These are phyloP conservation scores for Lolium perenne DNA, from an alignment of 176 grass and related monocot genomes.

Conservation along the genomic window DNA sequence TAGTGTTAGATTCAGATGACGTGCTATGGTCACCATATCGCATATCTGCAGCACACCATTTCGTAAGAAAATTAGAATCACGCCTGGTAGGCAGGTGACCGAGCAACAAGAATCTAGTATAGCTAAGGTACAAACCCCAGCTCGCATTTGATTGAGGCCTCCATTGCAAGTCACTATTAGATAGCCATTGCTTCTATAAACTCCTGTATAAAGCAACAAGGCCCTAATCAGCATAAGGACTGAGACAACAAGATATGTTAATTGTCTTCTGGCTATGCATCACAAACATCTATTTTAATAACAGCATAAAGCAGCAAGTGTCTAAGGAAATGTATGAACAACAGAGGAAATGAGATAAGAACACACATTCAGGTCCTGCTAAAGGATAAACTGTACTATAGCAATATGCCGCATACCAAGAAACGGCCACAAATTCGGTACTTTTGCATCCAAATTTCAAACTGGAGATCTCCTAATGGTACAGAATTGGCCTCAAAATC, in stretches of 20 bases:
- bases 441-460: not conserved
- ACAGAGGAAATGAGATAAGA: not conserved
- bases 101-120: not conserved
- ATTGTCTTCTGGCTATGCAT: not conserved
- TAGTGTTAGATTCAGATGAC: conserved; percentile 82
- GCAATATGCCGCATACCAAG: not conserved
- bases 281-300: conserved; percentile 6
- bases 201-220: conserved; percentile 52
- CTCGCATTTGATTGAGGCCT: conserved; percentile 97
- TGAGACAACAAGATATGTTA: conserved; percentile 14
- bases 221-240: conserved; percentile 12
- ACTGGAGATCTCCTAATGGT: not conserved
- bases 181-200: conserved; percentile 95
- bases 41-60: conserved; percentile 74
- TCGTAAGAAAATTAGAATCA: not conserved
- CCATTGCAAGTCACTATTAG: conserved; percentile 83
- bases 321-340: not conserved
- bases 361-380: conserved; percentile 7
- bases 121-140: conserved; percentile 70
- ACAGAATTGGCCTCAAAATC: conserved; percentile 12
- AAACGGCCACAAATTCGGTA: conserved; percentile 19
- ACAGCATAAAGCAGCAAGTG: not conserved
- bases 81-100: not conserved
- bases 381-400: too few species aligned
- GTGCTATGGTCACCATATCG: conserved; percentile 95